A percentile compares a stretch with the other conserved stretches of the same genome.
phyloP scores from a whole-genome alignment of 2,329 filamentous ascomycete species.

The Podosphaera aphanis region DNA sequence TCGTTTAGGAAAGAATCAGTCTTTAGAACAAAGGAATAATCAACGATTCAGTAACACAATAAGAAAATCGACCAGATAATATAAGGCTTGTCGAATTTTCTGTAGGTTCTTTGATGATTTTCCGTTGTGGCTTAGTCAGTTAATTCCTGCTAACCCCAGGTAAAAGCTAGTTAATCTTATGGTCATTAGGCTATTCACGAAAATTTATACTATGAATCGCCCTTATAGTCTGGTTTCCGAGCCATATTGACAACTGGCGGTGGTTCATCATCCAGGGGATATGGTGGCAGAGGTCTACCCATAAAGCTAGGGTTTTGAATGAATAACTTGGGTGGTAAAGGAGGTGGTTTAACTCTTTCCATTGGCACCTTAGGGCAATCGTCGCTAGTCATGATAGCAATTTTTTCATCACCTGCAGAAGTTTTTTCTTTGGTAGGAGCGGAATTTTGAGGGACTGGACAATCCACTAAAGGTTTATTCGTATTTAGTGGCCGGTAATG shows the following conservation, averaged over 20 bases:
- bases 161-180: no score
- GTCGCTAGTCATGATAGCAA: constrained; percentile 36
- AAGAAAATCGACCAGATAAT: no score
- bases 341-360: constrained; percentile 32
- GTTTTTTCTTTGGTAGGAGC: constrained; percentile 24
- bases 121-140: no score
- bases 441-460: constrained; percentile 26
- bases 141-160: no score
- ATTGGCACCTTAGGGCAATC: constrained; percentile 25
- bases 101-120: no score
- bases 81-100: no score
- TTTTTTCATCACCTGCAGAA: constrained; percentile 41
- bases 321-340: constrained; percentile 56
- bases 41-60: no score
- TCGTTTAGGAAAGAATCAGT: no score
- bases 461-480: constrained; percentile 19
- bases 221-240: constrained; percentile 38
- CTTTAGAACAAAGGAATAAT: no score
- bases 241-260: constrained; percentile 71
- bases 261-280: constrained; percentile 57
- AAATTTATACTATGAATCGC: background rate
- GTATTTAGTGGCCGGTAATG: constrained; percentile 15
- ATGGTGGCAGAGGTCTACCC: constrained; percentile 25
- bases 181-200: background rate
- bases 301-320: constrained; percentile 21